These are phyloP conservation scores for Boletus sp. DNA, from an alignment of 768 basidiomycete species.

Conservation along the genomic window DNA sequence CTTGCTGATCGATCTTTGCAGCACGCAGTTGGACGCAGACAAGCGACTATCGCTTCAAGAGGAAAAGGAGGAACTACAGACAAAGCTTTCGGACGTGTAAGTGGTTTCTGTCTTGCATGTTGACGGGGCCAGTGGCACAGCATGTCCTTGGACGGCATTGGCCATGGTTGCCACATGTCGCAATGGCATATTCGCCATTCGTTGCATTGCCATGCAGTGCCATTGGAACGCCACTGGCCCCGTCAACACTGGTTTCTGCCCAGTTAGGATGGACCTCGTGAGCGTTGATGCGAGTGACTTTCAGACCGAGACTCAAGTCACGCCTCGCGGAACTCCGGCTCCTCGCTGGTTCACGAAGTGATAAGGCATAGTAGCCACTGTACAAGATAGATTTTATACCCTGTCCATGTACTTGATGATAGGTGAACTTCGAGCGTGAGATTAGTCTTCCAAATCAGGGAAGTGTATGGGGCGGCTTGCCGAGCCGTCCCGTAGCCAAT, in stretches of 20 bases:
- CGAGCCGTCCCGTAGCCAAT: slow-evolving; percentile 28
- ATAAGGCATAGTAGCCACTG: neutral
- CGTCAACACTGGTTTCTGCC: neutral
- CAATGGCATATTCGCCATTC: neutral
- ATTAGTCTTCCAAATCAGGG: neutral
- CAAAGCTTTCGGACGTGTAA: slow-evolving; percentile 84
- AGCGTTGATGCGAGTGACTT: neutral
- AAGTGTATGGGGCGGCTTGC: slow-evolving; percentile 2
- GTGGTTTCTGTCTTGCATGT: slow-evolving; percentile 28
- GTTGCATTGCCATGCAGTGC: neutral
- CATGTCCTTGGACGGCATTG: neutral
- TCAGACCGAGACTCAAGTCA: slow-evolving; percentile 77
- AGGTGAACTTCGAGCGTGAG: neutral
- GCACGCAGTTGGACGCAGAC: slow-evolving; percentile 87
- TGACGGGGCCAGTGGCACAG: neutral
- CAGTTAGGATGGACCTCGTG: neutral
- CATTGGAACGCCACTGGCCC: neutral
- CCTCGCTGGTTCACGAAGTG: slow-evolving; percentile 29
- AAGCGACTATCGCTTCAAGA: slow-evolving; percentile 88
- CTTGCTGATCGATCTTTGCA: slow-evolving; percentile 30
- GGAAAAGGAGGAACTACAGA: slow-evolving; percentile 88
- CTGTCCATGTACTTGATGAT: no score
- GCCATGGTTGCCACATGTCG: neutral
- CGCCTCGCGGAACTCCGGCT: slow-evolving; percentile 66
- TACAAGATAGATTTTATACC: neutral